phyloP scores from a whole-genome alignment of 208 protist species.

The Sergeia podlipaevii region DNA sequence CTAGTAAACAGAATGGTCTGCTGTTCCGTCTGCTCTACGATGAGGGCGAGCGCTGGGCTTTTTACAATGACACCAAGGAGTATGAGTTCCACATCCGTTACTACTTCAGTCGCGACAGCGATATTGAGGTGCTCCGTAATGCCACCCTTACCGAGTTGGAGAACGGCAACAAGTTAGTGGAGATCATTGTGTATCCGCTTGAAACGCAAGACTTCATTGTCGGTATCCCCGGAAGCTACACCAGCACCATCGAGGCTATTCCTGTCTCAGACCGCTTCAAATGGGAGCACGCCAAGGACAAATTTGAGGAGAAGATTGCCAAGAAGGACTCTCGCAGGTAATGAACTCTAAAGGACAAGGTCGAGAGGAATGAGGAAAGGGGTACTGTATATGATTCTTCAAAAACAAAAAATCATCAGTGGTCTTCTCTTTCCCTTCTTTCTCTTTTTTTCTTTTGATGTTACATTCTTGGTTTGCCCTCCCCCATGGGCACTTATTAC shows the following conservation, averaged over 20 bases:
- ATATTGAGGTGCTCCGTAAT: slow-evolving; percentile 50
- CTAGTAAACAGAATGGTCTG: slow-evolving; percentile 59
- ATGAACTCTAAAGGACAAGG: not conserved
- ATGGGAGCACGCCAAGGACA: slow-evolving; percentile 49
- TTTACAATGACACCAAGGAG: slow-evolving; percentile 74
- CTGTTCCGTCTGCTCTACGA: slow-evolving; percentile 64
- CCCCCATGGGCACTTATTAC: no score
- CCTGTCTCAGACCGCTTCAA: slow-evolving; percentile 53
- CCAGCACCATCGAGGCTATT: slow-evolving; percentile 64
- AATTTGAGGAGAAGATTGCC: slow-evolving; percentile 10
- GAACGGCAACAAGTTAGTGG: slow-evolving; percentile 51
- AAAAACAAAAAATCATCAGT: no score
- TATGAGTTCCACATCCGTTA: slow-evolving; percentile 75
- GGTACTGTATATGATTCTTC: no score
- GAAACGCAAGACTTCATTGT: slow-evolving; percentile 68
- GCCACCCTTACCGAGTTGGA: slow-evolving; percentile 54
- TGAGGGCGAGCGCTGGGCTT: slow-evolving; percentile 58
- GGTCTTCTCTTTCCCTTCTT: no score
- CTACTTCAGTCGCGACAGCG: slow-evolving; percentile 47
- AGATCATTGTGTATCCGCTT: slow-evolving; percentile 69
- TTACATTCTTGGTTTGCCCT: no score
- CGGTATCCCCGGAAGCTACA: slow-evolving; percentile 64
- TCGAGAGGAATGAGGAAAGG: slow-evolving; percentile 15
- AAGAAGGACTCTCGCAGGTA: no score
- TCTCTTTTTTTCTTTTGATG: no score